phyloP scores from a whole-genome alignment of 345 rosid genomes.

The Boechera stricta region DNA sequence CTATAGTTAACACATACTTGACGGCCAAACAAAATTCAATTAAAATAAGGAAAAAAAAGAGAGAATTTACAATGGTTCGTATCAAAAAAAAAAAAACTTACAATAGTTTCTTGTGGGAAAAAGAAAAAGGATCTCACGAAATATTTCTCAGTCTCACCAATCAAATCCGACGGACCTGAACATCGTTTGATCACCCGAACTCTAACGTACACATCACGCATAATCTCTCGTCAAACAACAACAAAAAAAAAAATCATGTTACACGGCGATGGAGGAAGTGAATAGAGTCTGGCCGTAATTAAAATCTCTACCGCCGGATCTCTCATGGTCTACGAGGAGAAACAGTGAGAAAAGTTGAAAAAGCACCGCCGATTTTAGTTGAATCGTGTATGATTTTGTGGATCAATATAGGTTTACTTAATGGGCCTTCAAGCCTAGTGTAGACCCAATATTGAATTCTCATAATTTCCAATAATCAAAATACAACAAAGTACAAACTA shows the following conservation, averaged over 20 bases:
- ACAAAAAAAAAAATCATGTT: too few relatives aligned
- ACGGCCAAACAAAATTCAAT: conserved; percentile 27
- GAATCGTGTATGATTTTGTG: background rate
- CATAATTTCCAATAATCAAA: background rate
- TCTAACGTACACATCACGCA: background rate
- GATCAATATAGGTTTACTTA: background rate
- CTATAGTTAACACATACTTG: conserved; percentile 27
- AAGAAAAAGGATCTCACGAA: background rate
- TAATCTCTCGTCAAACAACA: background rate
- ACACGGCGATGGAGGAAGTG: conserved; percentile 12
- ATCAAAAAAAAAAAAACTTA: background rate
- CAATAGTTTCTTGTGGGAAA: background rate
- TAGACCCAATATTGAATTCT: conserved; percentile 2
- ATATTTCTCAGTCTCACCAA: conserved; percentile 10
- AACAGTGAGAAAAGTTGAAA: background rate
- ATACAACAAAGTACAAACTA: background rate
- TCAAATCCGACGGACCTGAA: background rate
- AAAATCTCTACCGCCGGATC: background rate
- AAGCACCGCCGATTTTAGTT: background rate
- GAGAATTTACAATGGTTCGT: background rate
- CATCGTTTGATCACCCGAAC: conserved; percentile 5
- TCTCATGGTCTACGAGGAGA: background rate
- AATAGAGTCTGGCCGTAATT: background rate
- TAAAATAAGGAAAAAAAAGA: background rate
- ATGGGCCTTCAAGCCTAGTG: conserved; percentile 1